Base-by-base conservation (phyloP, 345 rosid species). In the Balakata baccata region DNA sequence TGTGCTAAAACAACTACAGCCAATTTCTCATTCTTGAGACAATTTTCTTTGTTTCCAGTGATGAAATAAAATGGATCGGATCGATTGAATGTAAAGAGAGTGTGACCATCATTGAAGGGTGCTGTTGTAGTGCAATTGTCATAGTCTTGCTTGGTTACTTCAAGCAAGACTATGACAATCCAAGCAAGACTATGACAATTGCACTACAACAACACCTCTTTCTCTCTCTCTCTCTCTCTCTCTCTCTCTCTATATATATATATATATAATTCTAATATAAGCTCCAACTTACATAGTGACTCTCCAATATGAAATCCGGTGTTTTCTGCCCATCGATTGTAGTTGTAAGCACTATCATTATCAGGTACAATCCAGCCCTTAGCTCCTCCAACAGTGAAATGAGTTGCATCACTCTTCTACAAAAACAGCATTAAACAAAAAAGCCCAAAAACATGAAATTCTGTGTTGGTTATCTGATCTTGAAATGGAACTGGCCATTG, bases 301-400 rank as follows among this genome's bases (percentile, higher is more conserved):
- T 96, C 99, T 10, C 96, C 94, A 25, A 82, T 80, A 72, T 85
- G 96, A 82, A 96, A 92, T 61, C 99, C 82, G 78, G 64, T 88
- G 4, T 23, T 77, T 51, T 90, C 88, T 14, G 98, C 98, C 99
- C 99, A 92, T 49, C 85, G 86, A 71, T 77, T 79, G 34, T 82
- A 86, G 70, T 34, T 72, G 49, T 74, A 73, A 14, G 84, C 49
- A 20, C 16, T 59, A 75, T 68, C 11, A 54, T 87, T 82, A 18
- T 84, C 64, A 13, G 87, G 87, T 43, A 86, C 81, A 13, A 79
- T 75, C 99, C 99, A 96, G 2, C 91, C 89, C 12, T 71, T 80
- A n/a, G 82, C 71, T 57, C 84, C 95, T 68, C 92, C 97, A 9
- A 90, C 92, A 0, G 51, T 70, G 77, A 89, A 92, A 73, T 88